Evolutionary conservation across 176 grass and related monocot genomes (phyloP).

Genomic region (Zizania latifolia): DNA sequence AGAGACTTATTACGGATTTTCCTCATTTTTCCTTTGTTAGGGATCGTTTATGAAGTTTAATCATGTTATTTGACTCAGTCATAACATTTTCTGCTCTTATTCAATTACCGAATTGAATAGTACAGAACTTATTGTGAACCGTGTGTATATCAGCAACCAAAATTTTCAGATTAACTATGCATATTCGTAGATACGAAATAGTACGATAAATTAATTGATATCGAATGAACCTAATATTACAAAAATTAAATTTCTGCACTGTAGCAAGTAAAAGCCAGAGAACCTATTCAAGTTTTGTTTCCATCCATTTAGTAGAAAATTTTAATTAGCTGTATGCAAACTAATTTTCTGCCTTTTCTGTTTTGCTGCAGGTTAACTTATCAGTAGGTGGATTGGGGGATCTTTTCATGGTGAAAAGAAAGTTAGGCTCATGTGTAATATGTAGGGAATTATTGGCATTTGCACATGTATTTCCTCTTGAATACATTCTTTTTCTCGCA

Average conservation of each 20-base stretch:
- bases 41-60: not conserved
- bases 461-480: not conserved
- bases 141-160: too few relatives aligned
- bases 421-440: conserved; percentile 6
- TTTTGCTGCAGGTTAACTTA: conserved; percentile 19
- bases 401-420: not conserved
- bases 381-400: conserved; percentile 2
- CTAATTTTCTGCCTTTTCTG: not conserved
- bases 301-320: not conserved
- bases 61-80: not conserved
- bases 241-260: too few relatives aligned
- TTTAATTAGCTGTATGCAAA: not conserved
- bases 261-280: not conserved
- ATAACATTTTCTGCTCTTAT: not conserved
- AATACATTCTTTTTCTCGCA: not conserved
- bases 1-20: too few relatives aligned
- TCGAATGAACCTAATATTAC: not conserved
- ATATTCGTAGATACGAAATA: not conserved
- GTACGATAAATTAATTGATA: not conserved
- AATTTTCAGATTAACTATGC: not conserved
- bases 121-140: not conserved
- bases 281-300: not conserved
- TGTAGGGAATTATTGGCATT: conserved; percentile 11
- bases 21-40: too few relatives aligned
- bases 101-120: not conserved